Percentiles rank a stretch among this genome's conserved stretches.
Evolutionary conservation across 495 filamentous ascomycete genomes (phyloP).

Genomic region (Aspergillus funiculosus): DNA sequence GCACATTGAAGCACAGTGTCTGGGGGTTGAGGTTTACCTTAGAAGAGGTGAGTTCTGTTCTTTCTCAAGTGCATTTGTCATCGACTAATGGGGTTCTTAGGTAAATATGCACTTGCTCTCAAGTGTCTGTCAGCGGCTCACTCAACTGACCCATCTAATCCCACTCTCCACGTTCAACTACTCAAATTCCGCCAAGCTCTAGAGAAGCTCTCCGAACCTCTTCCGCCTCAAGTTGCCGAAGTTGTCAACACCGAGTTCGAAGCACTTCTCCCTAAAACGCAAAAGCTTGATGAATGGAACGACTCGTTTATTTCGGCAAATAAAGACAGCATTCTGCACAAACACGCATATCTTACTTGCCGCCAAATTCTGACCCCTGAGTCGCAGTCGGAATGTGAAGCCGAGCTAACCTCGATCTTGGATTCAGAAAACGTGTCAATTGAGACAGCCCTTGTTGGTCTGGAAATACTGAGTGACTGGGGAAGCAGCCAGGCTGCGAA

Average conservation of each 20-base stretch:
- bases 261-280: constrained; percentile 49
- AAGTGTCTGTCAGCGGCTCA: constrained; percentile 74
- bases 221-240: constrained; percentile 56
- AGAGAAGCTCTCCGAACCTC: constrained; percentile 45
- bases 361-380: constrained; percentile 55
- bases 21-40: constrained; percentile 85
- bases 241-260: constrained; percentile 61
- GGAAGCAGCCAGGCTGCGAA: constrained; percentile 46
- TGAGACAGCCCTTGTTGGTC: constrained; percentile 54
- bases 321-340: constrained; percentile 55
- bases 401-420: constrained; percentile 54
- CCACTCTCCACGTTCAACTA: constrained; percentile 72
- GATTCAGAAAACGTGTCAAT: constrained; percentile 48
- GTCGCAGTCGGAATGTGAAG: constrained; percentile 51
- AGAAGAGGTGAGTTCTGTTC: constrained; percentile 57
- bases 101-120: constrained; percentile 76
- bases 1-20: constrained; percentile 73
- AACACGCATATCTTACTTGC: constrained; percentile 56
- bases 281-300: constrained; percentile 62
- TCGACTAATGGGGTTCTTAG: constrained; percentile 39
- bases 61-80: too few relatives aligned
- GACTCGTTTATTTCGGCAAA: constrained; percentile 57
- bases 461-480: constrained; percentile 57
- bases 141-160: constrained; percentile 61
- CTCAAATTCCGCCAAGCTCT: constrained; percentile 63